These are phyloP conservation scores for Penicillium chermesinum DNA, from an alignment of 495 filamentous ascomycete species.

Conservation along the genomic window DNA sequence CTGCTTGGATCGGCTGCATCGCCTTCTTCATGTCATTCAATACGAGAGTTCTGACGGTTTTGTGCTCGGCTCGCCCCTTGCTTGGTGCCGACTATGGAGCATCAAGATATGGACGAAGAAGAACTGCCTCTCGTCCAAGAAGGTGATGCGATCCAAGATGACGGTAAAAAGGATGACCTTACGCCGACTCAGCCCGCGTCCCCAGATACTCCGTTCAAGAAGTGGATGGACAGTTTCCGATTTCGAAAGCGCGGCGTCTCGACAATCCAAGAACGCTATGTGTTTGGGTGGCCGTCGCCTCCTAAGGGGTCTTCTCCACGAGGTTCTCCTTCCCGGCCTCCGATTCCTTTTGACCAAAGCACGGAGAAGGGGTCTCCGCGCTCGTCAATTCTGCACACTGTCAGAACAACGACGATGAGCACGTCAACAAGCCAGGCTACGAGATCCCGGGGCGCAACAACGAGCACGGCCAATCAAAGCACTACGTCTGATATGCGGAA, in stretches of 20 bases:
- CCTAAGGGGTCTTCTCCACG: background rate
- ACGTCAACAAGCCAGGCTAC: constrained; percentile 62
- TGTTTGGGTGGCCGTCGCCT: constrained; percentile 37
- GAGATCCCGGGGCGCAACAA: constrained; percentile 52
- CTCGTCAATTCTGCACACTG: constrained; percentile 68
- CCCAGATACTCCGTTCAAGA: constrained; percentile 38
- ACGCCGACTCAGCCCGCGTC: constrained; percentile 5
- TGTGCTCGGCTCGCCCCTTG: no score
- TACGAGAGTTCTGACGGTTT: no score
- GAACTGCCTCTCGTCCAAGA: background rate
- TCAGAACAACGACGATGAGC: constrained; percentile 73
- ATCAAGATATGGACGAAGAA: constrained; percentile 4
- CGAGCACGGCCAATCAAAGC: constrained; percentile 48
- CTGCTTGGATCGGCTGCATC: background rate
- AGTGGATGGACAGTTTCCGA: constrained; percentile 53
- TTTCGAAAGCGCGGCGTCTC: constrained; percentile 28
- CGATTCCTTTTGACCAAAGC: background rate
- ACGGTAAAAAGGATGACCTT: background rate
- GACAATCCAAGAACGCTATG: constrained; percentile 23
- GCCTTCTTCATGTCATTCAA: background rate
- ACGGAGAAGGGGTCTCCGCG: constrained; percentile 59
- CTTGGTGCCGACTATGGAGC: constrained; percentile 12
- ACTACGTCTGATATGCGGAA: constrained; percentile 50
- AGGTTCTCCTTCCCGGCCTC: background rate
- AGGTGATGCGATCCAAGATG: constrained; percentile 11